Base-by-base conservation (phyloP, 768 basidiomycete species). In the Podaxis carcinomalis region DNA sequence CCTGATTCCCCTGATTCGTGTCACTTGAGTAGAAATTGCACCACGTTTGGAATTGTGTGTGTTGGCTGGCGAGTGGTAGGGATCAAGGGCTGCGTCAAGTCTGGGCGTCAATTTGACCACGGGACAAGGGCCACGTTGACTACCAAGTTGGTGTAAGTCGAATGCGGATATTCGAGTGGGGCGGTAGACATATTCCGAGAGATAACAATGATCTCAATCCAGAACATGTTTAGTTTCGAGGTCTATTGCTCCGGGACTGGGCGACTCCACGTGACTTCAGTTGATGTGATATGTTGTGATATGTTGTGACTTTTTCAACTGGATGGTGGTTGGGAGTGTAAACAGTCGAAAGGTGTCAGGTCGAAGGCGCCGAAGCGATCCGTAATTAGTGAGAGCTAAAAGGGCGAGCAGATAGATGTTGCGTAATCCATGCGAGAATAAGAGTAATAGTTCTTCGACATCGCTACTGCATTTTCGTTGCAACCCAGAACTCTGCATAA, bases 401-500 rank as follows among this genome's bases (percentile, higher is more conserved):
- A 36, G 11, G n/a, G n/a, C 21, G 25, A 37, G 36, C 36, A 10
- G 36, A 35, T 54, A 37, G 37, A 16, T 2, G 19, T 44, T 44
- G 42, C 42, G 42, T 21, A 19, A 44, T 44, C 19, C 19, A 19
- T 21, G n/a, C 42, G n/a, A 19, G 6, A 5, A 3, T 44, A 19
- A 19, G 42, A 7, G 42, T 19, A 19, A 44, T 44, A 7, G 42
- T 21, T 6, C 42, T 44, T 44, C 42, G 13, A 16, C 16, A 19
- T 44, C 32, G 19, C 32, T n/a, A 56, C 19, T 39, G 44, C 16
- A 13, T 64, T 67, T 79, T 84, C 37, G 66, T 75, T 1, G 84
- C 85, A 3, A 84, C 81, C 86, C 86, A 89, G 69, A 86, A 87
- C 65, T 88, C 86, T 0, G 87, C 82, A 64, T 78, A 75, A 68